Base-by-base conservation (phyloP, 2,329 filamentous ascomycete species). In the Fusarium tanahbumbuense region DNA sequence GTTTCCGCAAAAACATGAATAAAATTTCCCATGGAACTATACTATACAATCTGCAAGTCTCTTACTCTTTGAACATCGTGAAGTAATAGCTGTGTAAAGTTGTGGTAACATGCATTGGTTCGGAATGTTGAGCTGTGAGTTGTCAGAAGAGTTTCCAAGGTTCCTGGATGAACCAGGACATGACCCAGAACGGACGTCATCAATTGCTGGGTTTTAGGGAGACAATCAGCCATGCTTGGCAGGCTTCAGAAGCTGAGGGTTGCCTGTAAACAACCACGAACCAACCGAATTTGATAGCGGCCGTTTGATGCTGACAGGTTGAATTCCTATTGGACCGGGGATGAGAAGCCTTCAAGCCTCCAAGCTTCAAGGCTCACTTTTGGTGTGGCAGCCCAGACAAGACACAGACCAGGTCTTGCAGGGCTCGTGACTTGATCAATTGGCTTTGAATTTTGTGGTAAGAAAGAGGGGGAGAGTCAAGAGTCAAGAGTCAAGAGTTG, bases 1-100 rank as follows among this genome's bases (percentile, higher is more conserved):
- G 55, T 65, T 72, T 61, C 63, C 34, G 52, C 59, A 74, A 74
- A 74, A 74, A 74, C 72, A 74, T 71, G 72, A 74, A 73, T 72
- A 74, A 74, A 74, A 74, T 74, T 63, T 57, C 48, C 40, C 28
- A 34, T 64, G 34, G 32, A 54, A 46, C 30, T 30, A 42, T 12
- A 46, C 30, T 34, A 22, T 61, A 72, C 56, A 42, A 55, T 64
- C 23, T 27, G 15, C 30, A 34, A 16, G 15, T 8, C 23, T 45
- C 9, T 25, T 25, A 25, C 2, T 25, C 25, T 11, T 40, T 32
- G n/a, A 49, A n/a, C 42, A 27, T 47, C 32, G 37, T 53, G 49
- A 66, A 47, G 42, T 41, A 47, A 47, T 45, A n/a, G 25, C 34
- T 57, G 32, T 56, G 56, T 28, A 41, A 28, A 55, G 34, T 40